Percentiles rank a stretch among this genome's conserved stretches.
These are phyloP conservation scores for Papiliotrema terrestris DNA, from an alignment of 1,284 basidiomycete genomes.

Conservation along the genomic window DNA sequence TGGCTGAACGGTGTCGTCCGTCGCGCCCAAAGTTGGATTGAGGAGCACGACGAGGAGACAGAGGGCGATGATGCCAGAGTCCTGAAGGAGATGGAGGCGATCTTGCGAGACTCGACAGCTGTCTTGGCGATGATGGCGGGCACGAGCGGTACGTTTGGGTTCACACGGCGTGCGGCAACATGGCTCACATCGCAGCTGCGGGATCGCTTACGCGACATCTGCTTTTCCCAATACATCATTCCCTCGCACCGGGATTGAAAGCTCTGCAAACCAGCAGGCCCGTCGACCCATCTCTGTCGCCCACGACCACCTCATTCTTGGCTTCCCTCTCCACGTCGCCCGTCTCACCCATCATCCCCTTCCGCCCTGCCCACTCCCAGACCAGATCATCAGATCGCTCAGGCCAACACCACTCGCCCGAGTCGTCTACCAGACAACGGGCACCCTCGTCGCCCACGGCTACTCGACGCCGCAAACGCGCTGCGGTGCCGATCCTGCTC, in stretches of 20 bases:
- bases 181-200: conserved; percentile 22
- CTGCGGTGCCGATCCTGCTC: conserved; percentile 53
- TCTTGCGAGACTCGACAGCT: conserved; percentile 62
- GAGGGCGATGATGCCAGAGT: conserved; percentile 12
- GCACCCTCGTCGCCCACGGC: neutral
- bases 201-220: conserved; percentile 44
- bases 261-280: conserved; percentile 12
- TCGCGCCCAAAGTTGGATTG: conserved; percentile 39
- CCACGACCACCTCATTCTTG: conserved; percentile 37
- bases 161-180: too few species aligned
- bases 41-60: conserved; percentile 24
- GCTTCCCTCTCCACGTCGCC: conserved; percentile 33
- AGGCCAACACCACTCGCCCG: neutral
- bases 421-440: neutral
- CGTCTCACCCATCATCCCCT: conserved; percentile 19
- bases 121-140: conserved; percentile 64
- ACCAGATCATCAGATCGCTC: conserved; percentile 6
- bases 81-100: conserved; percentile 36
- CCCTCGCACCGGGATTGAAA: conserved; percentile 28
- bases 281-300: conserved; percentile 30
- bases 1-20: conserved; percentile 46
- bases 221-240: conserved; percentile 36
- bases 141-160: conserved; percentile 53
- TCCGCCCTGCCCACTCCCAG: neutral
- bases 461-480: neutral